Evolutionary conservation across 1,284 basidiomycete genomes (phyloP).

Genomic region (Fomitopsis schrenkii): DNA sequence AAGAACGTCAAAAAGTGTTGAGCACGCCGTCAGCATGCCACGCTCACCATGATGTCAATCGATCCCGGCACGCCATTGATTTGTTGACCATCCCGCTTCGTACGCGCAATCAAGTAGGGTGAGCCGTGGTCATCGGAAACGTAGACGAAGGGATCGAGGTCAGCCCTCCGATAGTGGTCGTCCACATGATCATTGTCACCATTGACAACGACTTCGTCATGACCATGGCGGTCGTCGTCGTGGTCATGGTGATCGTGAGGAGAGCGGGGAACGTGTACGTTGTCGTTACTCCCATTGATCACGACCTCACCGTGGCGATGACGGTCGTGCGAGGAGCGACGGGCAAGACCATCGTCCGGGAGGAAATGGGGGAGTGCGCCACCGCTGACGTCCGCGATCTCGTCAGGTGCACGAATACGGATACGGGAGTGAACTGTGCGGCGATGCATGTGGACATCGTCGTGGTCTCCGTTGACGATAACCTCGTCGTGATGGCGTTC

Average conservation of each 20-base stretch:
- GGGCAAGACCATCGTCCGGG: not conserved
- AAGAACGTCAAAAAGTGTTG: not conserved
- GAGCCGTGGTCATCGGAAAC: conserved; percentile 14
- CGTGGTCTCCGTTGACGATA: conserved; percentile 18
- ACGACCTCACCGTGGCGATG: conserved; percentile 9
- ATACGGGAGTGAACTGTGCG: not conserved
- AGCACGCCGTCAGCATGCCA: not conserved
- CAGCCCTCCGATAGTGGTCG: conserved; percentile 4
- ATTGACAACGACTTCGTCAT: conserved; percentile 12
- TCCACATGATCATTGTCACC: conserved; percentile 11
- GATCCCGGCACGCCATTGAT: conserved; percentile 34
- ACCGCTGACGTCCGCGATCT: not conserved
- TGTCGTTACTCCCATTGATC: conserved; percentile 21
- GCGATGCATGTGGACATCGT: conserved; percentile 18
- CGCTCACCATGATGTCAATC: conserved; percentile 45
- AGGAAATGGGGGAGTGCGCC: not conserved
- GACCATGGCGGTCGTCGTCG: conserved; percentile 6
- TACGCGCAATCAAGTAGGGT: conserved; percentile 17
- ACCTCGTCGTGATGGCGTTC: conserved; percentile 9
- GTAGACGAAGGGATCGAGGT: conserved; percentile 6
- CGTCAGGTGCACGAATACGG: not conserved
- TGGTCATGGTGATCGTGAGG: conserved; percentile 3
- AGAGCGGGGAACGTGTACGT: conserved; percentile 7
- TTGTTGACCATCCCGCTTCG: conserved; percentile 13
- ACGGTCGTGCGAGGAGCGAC: conserved; percentile 1